A percentile compares a stretch with the other conserved stretches of the same genome.
These are phyloP conservation scores for Protomyces inundatus DNA, from an alignment of 1,139 yeast species.

Conservation along the genomic window DNA sequence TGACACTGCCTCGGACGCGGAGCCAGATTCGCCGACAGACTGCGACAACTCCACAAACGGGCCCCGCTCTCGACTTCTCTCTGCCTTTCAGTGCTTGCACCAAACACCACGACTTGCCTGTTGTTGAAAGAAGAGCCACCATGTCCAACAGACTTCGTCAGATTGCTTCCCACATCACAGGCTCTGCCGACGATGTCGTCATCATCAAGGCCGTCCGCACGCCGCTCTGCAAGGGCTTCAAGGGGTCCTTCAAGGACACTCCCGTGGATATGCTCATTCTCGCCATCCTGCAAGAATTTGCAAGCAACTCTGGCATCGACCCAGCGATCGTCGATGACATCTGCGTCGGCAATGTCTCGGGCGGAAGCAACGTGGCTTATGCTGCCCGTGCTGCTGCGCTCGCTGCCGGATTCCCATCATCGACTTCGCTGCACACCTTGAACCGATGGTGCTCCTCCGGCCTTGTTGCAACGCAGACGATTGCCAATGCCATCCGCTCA, in stretches of 20 bases:
- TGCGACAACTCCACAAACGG: not conserved
- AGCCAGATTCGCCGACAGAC: no score
- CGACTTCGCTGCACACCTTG: slow-evolving; percentile 71
- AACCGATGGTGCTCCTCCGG: slow-evolving; percentile 96
- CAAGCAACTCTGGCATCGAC: slow-evolving; percentile 58
- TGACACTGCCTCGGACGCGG: no score
- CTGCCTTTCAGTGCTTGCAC: no score
- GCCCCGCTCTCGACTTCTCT: not conserved
- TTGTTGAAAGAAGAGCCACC: not conserved
- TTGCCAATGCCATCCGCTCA: slow-evolving; percentile 76
- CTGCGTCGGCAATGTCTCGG: slow-evolving; percentile 81
- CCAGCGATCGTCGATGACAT: slow-evolving; percentile 69
- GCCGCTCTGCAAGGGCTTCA: slow-evolving; percentile 79
- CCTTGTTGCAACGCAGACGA: slow-evolving; percentile 78
- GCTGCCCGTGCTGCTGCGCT: slow-evolving; percentile 79
- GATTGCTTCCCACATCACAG: slow-evolving; percentile 39
- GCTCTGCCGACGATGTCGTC: slow-evolving; percentile 62
- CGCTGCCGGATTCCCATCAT: slow-evolving; percentile 66
- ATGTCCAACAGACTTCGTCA: slow-evolving; percentile 24
- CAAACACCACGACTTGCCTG: not conserved
- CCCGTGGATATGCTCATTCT: slow-evolving; percentile 67
- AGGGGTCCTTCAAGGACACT: slow-evolving; percentile 72
- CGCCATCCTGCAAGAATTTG: slow-evolving; percentile 57
- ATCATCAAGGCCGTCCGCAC: slow-evolving; percentile 85
- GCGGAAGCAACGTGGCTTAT: slow-evolving; percentile 76